Evolutionary conservation across 2,329 filamentous ascomycete species (phyloP), one percentile per base, ranked within the genome.

Genomic region (Chalaropsis ovoidea): DNA sequence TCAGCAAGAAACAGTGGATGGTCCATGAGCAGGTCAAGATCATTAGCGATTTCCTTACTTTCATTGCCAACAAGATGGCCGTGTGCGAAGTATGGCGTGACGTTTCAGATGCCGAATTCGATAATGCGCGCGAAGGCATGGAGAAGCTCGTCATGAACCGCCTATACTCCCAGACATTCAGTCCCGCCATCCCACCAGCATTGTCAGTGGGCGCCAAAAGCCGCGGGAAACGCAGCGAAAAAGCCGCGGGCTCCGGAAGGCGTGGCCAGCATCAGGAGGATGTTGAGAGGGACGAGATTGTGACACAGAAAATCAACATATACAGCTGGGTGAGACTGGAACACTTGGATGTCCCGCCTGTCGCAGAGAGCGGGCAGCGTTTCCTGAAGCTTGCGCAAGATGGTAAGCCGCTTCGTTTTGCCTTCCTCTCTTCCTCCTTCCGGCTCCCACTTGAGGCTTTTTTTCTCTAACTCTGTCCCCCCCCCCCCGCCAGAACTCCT

Each of bases 11-110:
- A 70, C 94, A 97, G 75, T 99, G 94, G 94, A 95, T 96, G 89
- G 94, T 96, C 6, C 94, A 99, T 74, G 94, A 99, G 76, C 94
- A 99, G 75, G 94, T 97, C 73, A 99, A 99, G 77, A 97, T 99
- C 69, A 96, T 99, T 68, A 86, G 90, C 70, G 95, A 99, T 74
- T 99, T 99, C 70, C 79, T 99, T 61, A 86, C 91, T 56, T 99
- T 99, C 72, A 99, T 99, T 69, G 89, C 89, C 64, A 96, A 96
- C 77, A 97, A 97, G 78, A 99, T 99, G 95, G 90, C 88, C 15
- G 83, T 90, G 69, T 99, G 94, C 72, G 94, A 99, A 68, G 90
- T 99, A 2, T 99, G 94, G 94, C 85, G 89, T 66, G 90, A 94
- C 42, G 90, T 97, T 0, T 95, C 92, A 0, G 94, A 99, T 74